Conservation (phyloP, 495 filamentous ascomycete species). For the Hypoxylon intermedium region DNA sequence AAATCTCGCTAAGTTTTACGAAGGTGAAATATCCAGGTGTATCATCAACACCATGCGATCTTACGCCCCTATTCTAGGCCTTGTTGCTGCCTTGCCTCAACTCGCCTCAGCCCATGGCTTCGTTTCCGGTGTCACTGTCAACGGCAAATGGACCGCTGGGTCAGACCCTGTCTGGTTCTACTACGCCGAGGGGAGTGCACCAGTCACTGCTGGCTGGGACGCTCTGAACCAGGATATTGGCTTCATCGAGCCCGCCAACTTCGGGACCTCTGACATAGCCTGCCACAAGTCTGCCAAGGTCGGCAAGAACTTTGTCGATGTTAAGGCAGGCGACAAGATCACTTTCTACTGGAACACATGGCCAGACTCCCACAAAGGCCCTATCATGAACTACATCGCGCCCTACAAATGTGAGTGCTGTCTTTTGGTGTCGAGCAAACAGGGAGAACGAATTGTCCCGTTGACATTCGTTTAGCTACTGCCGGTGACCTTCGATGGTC, state of each 20-base stretch:
- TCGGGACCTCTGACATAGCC: constrained; percentile 46
- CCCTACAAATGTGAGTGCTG: constrained; percentile 61
- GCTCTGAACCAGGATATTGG: constrained; percentile 59
- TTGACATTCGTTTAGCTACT: constrained; percentile 49
- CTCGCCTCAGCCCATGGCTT: constrained; percentile 63
- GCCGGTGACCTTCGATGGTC: constrained; percentile 66
- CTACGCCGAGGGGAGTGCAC: constrained; percentile 1
- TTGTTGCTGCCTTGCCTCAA: constrained; percentile 3
- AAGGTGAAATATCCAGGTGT: neutral
- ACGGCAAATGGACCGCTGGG: constrained; percentile 48
- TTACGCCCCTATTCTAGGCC: neutral
- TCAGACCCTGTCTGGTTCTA: constrained; percentile 34
- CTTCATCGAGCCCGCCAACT: constrained; percentile 54
- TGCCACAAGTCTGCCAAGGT: constrained; percentile 51
- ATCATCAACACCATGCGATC: neutral
- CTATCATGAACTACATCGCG: constrained; percentile 63
- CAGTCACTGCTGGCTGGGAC: constrained; percentile 45
- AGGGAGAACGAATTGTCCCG: neutral
- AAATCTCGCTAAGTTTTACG: neutral
- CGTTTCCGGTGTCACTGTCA: constrained; percentile 64
- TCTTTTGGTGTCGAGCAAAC: neutral
- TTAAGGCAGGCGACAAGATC: constrained; percentile 44
- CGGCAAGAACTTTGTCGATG: constrained; percentile 39
- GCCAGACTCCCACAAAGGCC: constrained; percentile 51
- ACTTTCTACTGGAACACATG: constrained; percentile 57